Evolutionary conservation across 768 basidiomycete species (phyloP).

Genomic region (Termitomyces titanicus): DNA sequence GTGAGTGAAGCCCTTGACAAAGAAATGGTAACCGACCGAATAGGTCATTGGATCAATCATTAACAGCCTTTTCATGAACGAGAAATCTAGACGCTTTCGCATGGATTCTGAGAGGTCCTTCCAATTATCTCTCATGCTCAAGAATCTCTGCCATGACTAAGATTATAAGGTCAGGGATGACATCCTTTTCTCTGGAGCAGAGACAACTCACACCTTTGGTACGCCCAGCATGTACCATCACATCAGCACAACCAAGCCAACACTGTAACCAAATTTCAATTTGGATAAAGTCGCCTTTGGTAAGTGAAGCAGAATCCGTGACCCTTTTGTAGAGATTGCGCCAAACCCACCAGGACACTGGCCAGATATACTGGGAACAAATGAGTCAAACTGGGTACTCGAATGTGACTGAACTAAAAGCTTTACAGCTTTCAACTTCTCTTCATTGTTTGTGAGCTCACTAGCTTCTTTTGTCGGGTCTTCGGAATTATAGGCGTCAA

Average conservation of each 20-base stretch:
- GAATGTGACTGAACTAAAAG: background rate
- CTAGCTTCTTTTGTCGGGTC: slow-evolving; percentile 38
- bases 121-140: slow-evolving; percentile 42
- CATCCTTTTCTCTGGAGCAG: background rate
- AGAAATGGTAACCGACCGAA: slow-evolving; percentile 34
- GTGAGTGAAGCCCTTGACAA: background rate
- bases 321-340: slow-evolving; percentile 41
- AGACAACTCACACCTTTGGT: slow-evolving; percentile 21
- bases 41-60: slow-evolving; percentile 61
- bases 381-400: background rate
- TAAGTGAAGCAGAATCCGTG: slow-evolving; percentile 24
- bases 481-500: slow-evolving; percentile 36
- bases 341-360: slow-evolving; percentile 31
- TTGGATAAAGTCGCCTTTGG: slow-evolving; percentile 23
- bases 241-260: slow-evolving; percentile 69
- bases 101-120: slow-evolving; percentile 40
- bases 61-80: slow-evolving; percentile 56
- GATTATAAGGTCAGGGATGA: background rate
- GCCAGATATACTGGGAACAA: slow-evolving; percentile 13
- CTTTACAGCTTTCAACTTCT: slow-evolving; percentile 30
- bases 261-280: slow-evolving; percentile 62
- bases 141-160: slow-evolving; percentile 62
- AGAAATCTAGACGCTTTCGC: slow-evolving; percentile 55
- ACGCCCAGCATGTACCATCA: slow-evolving; percentile 39
- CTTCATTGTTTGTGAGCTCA: background rate